phyloP scores from a whole-genome alignment of 2,329 filamentous ascomycete genomes.

The Grosmannia huntii region DNA sequence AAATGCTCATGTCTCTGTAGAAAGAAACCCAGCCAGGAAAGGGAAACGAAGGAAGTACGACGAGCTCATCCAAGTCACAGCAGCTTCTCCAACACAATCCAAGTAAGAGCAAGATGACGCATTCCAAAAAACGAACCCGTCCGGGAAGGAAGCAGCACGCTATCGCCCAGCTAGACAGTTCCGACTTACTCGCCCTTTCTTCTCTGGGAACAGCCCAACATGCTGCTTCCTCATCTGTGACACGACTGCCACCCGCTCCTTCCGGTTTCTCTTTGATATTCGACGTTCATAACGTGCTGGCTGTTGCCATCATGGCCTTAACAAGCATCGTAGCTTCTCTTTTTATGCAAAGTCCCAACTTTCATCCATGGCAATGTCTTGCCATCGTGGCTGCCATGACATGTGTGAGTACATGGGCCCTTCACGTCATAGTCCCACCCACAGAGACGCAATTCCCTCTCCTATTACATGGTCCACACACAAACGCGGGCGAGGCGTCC shows the following conservation, averaged over 20 bases:
- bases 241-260: background rate
- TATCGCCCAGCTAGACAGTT: background rate
- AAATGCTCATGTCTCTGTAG: background rate
- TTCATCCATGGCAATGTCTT: background rate
- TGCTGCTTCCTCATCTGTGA: background rate
- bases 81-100: background rate
- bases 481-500: background rate
- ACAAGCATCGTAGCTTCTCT: background rate
- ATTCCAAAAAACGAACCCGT: background rate
- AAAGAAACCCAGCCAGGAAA: background rate
- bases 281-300: background rate
- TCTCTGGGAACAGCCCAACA: background rate
- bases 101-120: background rate
- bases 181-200: background rate
- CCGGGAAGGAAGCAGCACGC: background rate
- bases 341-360: background rate
- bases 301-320: background rate
- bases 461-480: background rate
- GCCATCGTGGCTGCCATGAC: background rate
- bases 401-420: background rate
- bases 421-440: background rate
- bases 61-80: background rate
- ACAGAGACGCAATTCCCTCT: background rate
- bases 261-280: background rate
- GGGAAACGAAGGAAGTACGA: background rate